phyloP scores from a whole-genome alignment of 345 rosid genomes.

The Brassica napus region DNA sequence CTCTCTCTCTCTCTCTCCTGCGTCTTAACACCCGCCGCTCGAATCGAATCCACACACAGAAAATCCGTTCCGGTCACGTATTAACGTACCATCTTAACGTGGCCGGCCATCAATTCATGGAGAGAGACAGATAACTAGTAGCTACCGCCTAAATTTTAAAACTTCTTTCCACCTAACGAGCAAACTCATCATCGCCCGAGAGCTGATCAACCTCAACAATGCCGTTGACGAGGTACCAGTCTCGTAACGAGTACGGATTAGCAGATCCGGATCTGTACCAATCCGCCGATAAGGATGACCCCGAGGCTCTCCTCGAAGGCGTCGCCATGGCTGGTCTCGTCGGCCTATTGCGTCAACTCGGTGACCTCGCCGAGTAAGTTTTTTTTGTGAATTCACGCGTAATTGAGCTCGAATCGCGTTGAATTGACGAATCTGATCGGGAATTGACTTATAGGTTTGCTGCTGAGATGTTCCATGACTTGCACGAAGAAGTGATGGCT shows the following conservation, averaged over 20 bases:
- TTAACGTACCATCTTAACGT: conserved; percentile 1
- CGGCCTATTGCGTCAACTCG: conserved; percentile 97
- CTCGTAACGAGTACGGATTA: conserved; percentile 82
- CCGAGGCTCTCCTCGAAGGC: conserved; percentile 92
- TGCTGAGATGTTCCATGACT: conserved; percentile 92
- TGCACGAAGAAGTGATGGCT: conserved; percentile 94
- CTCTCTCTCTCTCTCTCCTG: conserved; percentile 1
- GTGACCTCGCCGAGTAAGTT: conserved; percentile 98
- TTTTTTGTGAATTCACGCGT: neutral
- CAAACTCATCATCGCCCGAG: neutral
- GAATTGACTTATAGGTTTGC: conserved; percentile 65
- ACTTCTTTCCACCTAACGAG: conserved; percentile 5
- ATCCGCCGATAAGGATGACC: conserved; percentile 90
- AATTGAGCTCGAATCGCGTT: neutral
- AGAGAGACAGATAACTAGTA: conserved; percentile 14
- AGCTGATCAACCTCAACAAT: conserved; percentile 43
- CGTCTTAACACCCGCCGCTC: conserved; percentile 23
- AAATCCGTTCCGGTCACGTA: conserved; percentile 22
- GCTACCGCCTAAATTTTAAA: neutral
- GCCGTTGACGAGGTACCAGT: conserved; percentile 89
- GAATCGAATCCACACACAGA: conserved; percentile 30
- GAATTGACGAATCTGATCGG: neutral
- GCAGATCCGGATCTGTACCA: conserved; percentile 92
- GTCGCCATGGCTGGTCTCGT: conserved; percentile 99
- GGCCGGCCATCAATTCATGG: conserved; percentile 26